A percentile compares a stretch with the other conserved stretches of the same genome.
These are phyloP conservation scores for Paraphaeosphaeria minitans DNA, from an alignment of 2,329 filamentous ascomycete genomes.

Conservation along the genomic window DNA sequence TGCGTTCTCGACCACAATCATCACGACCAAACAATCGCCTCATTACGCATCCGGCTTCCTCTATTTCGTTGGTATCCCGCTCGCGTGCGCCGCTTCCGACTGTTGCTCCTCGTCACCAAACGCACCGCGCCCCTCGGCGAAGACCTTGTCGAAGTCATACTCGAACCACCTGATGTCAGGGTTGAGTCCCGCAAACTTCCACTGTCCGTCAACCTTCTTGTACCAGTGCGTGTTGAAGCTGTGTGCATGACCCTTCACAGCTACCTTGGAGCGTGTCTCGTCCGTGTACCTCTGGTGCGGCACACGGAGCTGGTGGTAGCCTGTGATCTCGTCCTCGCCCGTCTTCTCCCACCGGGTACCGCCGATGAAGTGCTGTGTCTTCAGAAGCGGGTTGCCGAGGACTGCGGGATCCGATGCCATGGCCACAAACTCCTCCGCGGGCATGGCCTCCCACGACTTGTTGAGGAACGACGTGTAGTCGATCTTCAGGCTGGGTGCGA, in stretches of 20 bases:
- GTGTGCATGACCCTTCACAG: slow-evolving; percentile 62
- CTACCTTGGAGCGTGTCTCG: slow-evolving; percentile 52
- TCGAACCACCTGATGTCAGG: slow-evolving; percentile 62
- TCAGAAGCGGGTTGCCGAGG: slow-evolving; percentile 60
- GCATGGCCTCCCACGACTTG: slow-evolving; percentile 63
- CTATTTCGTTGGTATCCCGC: slow-evolving; percentile 38
- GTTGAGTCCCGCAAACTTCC: slow-evolving; percentile 62
- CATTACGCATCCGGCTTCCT: background rate
- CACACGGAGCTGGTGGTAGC: slow-evolving; percentile 63
- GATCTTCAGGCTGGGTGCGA: slow-evolving; percentile 67
- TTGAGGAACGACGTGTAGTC: slow-evolving; percentile 68
- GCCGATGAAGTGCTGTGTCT: slow-evolving; percentile 64
- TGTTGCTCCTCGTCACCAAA: slow-evolving; percentile 37
- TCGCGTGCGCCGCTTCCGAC: slow-evolving; percentile 46
- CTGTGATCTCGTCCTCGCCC: slow-evolving; percentile 54
- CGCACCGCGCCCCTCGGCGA: slow-evolving; percentile 54
- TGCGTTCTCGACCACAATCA: background rate
- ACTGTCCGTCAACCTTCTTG: slow-evolving; percentile 61
- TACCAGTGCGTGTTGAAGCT: slow-evolving; percentile 61
- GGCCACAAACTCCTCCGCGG: slow-evolving; percentile 58
- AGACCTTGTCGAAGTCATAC: slow-evolving; percentile 62
- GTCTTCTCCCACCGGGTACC: slow-evolving; percentile 59
- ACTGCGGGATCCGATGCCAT: slow-evolving; percentile 60
- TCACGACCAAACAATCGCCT: background rate
- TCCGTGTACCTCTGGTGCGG: slow-evolving; percentile 63